Base-by-base conservation (phyloP, 1,284 basidiomycete genomes). In the Sanghuangporus weigelae region DNA sequence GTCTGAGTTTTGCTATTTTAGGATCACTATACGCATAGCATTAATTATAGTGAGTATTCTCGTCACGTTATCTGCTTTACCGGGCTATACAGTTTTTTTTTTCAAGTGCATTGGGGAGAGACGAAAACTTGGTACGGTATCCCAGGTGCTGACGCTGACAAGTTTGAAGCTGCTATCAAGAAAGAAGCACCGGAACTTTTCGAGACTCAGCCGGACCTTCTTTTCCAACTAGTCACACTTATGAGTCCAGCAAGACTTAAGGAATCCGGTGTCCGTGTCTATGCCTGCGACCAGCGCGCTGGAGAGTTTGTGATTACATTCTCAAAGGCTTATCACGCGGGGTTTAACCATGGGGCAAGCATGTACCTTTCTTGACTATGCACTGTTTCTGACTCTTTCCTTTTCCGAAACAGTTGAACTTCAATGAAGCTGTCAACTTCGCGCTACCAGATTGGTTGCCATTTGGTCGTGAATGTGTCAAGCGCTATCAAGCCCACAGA, bases 51-150 rank as follows among this genome's bases (percentile, higher is more conserved):
- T 95, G 75, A 73, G 92, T 54, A 35, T 23, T 14, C 21, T 11
- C 12, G 7, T 10, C 7, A 23, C 64, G 58, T 66, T 62, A 31
- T 5, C 67, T 68, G 66, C 50, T 49, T 19, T 49, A 3, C 12
- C 23, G 21, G 6, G 44, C 26, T 38, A 42, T 55, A 67, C 40
- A 67, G 50, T 36, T 70, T 65, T 59, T 70, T 65, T 59, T 70
- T 63, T 75, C 48, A 70, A 96, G 95, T 96, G 92, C 96, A 98
- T 74, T 98, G 94, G 93, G 96, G 97, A 40, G 96, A 98, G 74
- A 98, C 96, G 50, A 99, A 99, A 81, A 99, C 96, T 0, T 99
- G 97, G 97, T 99, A 99, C 77, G 96, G 96, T 62, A 91, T 99
- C 50, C 96, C 97, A 1, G 97, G 93, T 26, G 86, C 86, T 61